phyloP scores from a whole-genome alignment of 306 rosid species.

The Pueraria montana region DNA sequence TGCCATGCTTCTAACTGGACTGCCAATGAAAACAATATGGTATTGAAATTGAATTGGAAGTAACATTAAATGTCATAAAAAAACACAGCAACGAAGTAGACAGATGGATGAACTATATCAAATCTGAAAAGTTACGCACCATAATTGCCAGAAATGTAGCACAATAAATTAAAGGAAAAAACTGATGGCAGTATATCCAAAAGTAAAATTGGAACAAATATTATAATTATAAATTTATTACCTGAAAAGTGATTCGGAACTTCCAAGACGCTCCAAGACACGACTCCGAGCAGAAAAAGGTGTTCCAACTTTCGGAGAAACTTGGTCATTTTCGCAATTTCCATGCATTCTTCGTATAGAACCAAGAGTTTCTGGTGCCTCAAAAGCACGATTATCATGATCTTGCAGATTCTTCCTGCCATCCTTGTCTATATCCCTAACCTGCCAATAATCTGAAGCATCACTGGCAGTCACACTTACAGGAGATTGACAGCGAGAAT shows the following conservation, averaged over 20 bases:
- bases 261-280: slow-evolving; percentile 66
- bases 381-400: slow-evolving; percentile 62
- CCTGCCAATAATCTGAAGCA: slow-evolving; percentile 69
- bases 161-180: slow-evolving; percentile 12
- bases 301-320: slow-evolving; percentile 65
- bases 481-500: slow-evolving; percentile 70
- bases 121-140: slow-evolving; percentile 7
- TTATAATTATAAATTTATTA: slow-evolving; percentile 52
- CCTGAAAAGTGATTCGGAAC: slow-evolving; percentile 88
- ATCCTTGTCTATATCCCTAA: slow-evolving; percentile 69
- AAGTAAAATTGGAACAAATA: slow-evolving; percentile 31
- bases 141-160: slow-evolving; percentile 31
- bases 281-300: slow-evolving; percentile 56
- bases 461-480: slow-evolving; percentile 70
- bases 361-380: slow-evolving; percentile 56
- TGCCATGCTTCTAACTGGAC: slow-evolving; percentile 90
- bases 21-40: slow-evolving; percentile 75
- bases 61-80: slow-evolving; percentile 22
- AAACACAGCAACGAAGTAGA: slow-evolving; percentile 3
- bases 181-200: slow-evolving; percentile 20
- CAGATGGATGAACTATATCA: slow-evolving; percentile 17
- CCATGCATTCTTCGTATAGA: slow-evolving; percentile 63
- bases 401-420: slow-evolving; percentile 56
- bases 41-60: slow-evolving; percentile 50
- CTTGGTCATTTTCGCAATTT: slow-evolving; percentile 58